A percentile compares a stretch with the other conserved stretches of the same genome.
Conservation (phyloP, 148 eudicot species). For the Heliamphora exappendiculata region DNA sequence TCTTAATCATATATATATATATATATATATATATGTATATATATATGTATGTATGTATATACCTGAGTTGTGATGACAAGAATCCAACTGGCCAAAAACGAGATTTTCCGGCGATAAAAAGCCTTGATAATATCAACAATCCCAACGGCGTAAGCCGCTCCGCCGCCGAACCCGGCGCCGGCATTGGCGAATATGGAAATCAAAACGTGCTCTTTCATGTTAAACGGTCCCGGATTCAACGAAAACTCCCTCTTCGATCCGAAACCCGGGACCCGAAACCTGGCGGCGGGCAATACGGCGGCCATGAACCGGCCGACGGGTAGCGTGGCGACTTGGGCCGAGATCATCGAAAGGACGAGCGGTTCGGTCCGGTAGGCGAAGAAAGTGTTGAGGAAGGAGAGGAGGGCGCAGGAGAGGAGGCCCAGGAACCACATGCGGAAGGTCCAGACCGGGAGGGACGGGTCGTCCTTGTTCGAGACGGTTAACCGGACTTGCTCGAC, state of each 20-base stretch:
- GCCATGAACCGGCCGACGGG: conserved; percentile 48
- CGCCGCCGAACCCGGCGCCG: conserved; percentile 34
- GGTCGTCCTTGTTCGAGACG: conserved; percentile 34
- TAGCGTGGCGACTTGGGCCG: conserved; percentile 40
- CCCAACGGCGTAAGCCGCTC: conserved; percentile 40
- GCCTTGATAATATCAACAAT: conserved; percentile 39
- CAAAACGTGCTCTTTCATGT: conserved; percentile 47
- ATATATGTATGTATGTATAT: background rate
- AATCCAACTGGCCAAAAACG: conserved; percentile 38
- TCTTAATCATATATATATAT: background rate
- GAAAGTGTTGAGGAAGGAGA: conserved; percentile 43
- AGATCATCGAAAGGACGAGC: conserved; percentile 27
- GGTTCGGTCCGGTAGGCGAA: conserved; percentile 37
- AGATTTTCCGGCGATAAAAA: conserved; percentile 31
- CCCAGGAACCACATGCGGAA: conserved; percentile 47
- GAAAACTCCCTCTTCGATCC: conserved; percentile 22
- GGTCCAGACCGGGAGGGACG: conserved; percentile 42
- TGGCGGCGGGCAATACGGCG: conserved; percentile 17
- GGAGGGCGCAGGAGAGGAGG: conserved; percentile 22
- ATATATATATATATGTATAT: background rate
- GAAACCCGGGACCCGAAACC: conserved; percentile 24
- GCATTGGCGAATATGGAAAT: conserved; percentile 48
- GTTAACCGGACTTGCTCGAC: conserved; percentile 38
- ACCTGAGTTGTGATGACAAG: conserved; percentile 55
- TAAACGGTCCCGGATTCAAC: conserved; percentile 49